These are phyloP conservation scores for Cercospora janseana DNA, from an alignment of 2,329 filamentous ascomycete species.

Conservation along the genomic window DNA sequence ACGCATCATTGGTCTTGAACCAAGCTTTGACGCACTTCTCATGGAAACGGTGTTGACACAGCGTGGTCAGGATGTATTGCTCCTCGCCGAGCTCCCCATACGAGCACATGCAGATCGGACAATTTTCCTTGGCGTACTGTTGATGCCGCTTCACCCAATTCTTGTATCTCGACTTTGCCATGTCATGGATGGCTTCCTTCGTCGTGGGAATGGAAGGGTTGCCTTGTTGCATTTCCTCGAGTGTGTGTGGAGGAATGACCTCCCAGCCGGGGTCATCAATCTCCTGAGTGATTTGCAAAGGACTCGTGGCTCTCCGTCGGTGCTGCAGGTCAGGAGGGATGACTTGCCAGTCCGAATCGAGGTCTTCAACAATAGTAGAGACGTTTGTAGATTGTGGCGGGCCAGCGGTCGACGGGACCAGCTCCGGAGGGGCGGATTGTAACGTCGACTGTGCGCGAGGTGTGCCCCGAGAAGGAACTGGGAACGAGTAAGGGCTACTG, in stretches of 20 bases:
- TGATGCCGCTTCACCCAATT: neutral
- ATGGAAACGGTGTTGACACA: slow-evolving; percentile 6
- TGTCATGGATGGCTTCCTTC: neutral
- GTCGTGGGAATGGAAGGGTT: neutral
- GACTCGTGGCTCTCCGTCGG: neutral
- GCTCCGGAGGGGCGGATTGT: neutral
- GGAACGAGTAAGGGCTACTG: too few relatives aligned
- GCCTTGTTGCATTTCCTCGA: slow-evolving; percentile 7
- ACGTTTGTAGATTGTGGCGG: neutral
- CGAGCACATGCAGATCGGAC: slow-evolving; percentile 3
- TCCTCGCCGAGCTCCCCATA: neutral
- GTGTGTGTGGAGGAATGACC: neutral
- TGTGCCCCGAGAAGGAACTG: too few relatives aligned
- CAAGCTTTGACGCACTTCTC: slow-evolving; percentile 4
- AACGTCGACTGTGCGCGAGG: too few relatives aligned
- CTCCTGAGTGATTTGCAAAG: neutral
- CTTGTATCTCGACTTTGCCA: slow-evolving; percentile 1
- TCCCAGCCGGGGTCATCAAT: slow-evolving; percentile 2
- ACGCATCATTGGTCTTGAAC: slow-evolving; percentile 4
- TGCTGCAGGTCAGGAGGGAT: neutral
- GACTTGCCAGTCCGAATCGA: neutral
- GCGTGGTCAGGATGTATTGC: slow-evolving; percentile 1
- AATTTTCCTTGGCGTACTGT: neutral
- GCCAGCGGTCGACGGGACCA: neutral
- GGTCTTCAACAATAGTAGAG: neutral